A percentile compares a stretch with the other conserved stretches of the same genome.
Evolutionary conservation across 148 eudicot genomes (phyloP).

Genomic region (Amaranthus hypochondriacus): DNA sequence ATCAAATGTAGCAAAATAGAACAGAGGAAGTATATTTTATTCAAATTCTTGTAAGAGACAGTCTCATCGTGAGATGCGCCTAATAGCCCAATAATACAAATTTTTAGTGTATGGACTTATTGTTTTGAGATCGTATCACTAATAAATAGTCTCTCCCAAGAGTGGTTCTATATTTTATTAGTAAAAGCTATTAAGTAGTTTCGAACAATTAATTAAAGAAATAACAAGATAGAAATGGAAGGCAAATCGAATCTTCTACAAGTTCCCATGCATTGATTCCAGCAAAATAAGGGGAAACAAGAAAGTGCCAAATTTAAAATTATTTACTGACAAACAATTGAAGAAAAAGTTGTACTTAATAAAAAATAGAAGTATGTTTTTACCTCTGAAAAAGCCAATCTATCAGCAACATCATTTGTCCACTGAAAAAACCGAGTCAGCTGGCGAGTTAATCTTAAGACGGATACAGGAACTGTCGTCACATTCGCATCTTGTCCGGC

Average conservation of each 20-base stretch:
- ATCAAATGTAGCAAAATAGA: too few relatives aligned
- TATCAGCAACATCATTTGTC: slow-evolving; percentile 97
- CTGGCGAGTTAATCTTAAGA: slow-evolving; percentile 88
- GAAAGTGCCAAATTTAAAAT: not conserved
- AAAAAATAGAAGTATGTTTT: slow-evolving; percentile 18
- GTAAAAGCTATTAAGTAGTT: not conserved
- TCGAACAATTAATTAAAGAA: not conserved
- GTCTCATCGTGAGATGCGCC: too few relatives aligned
- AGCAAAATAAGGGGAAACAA: not conserved
- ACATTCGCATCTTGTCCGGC: slow-evolving; percentile 99
- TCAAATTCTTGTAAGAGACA: too few relatives aligned
- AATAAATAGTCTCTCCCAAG: too few relatives aligned
- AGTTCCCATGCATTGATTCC: slow-evolving; percentile 13
- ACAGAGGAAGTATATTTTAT: too few relatives aligned
- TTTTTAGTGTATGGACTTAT: too few relatives aligned
- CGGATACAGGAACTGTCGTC: slow-evolving; percentile 94
- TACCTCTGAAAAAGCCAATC: slow-evolving; percentile 99
- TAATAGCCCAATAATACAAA: too few relatives aligned
- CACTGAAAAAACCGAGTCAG: slow-evolving; percentile 87
- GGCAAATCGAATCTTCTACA: not conserved
- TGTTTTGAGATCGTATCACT: too few relatives aligned
- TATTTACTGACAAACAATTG: not conserved
- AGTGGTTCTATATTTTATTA: not conserved
- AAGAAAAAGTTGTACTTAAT: not conserved
- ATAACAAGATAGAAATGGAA: not conserved